These are phyloP conservation scores for Termitomyces sp. DNA, from an alignment of 768 basidiomycete genomes.

Conservation along the genomic window DNA sequence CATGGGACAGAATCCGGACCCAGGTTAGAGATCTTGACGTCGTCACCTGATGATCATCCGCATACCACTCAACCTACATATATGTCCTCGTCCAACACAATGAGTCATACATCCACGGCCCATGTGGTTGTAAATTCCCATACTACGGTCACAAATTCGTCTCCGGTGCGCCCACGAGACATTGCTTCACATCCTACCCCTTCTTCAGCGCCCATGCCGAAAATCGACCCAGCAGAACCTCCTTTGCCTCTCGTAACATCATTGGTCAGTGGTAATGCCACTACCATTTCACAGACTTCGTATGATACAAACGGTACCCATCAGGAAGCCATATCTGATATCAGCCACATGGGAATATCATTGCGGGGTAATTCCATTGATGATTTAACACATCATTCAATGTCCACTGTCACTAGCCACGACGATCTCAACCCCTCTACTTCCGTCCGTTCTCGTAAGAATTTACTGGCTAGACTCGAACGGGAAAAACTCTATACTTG, in stretches of 20 bases:
- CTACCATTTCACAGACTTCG: neutral
- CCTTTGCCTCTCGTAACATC: neutral
- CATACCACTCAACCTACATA: neutral
- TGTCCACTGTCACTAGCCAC: slow-evolving; percentile 4
- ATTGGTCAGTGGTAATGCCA: neutral
- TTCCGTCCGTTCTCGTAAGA: slow-evolving; percentile 25
- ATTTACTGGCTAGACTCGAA: slow-evolving; percentile 39
- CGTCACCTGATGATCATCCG: neutral
- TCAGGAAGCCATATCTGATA: slow-evolving; percentile 1
- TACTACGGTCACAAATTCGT: neutral
- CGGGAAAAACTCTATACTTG: slow-evolving; percentile 39
- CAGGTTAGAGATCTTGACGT: neutral
- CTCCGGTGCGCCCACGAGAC: neutral
- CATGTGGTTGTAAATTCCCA: neutral
- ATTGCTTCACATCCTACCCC: too few species aligned
- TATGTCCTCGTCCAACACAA: slow-evolving; percentile 21
- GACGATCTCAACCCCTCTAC: slow-evolving; percentile 8
- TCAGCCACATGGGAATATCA: slow-evolving; percentile 8
- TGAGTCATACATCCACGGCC: slow-evolving; percentile 22
- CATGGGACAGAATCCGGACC: neutral
- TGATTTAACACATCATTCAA: slow-evolving; percentile 11
- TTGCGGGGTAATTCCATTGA: slow-evolving; percentile 6
- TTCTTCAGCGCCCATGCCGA: neutral
- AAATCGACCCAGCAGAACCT: neutral
- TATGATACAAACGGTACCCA: slow-evolving; percentile 5